Evolutionary conservation across 192 early-diverging fungal genomes (phyloP), one percentile per base, ranked within the genome.

Genomic region (Thamnidium elegans): DNA sequence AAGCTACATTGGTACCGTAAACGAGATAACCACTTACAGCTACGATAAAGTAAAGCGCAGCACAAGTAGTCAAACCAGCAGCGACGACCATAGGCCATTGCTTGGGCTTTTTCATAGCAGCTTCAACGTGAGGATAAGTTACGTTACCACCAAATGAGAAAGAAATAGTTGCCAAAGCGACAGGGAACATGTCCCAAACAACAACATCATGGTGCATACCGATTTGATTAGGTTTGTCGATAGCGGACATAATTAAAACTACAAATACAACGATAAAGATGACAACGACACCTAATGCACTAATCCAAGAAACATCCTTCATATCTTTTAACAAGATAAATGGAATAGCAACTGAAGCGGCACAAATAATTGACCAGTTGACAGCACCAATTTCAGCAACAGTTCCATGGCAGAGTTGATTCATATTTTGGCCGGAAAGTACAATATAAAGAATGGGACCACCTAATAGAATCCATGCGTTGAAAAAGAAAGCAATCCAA

Each of bases 221-320:
- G 47, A 32, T 63, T 59, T 54, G 80, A 60, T 36, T 62, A n/a
- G 77, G 74, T 17, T 69, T 50, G 32, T 80, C 65, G 7, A 87
- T 77, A 48, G 68, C 52, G 60, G 87, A 68, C 9, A 86, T 76
- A 58, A 78, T 81, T 6, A 91, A 73, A 20, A 91, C 88, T 50
- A 91, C 87, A n/a, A 81, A 50, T n/a, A 95, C 87, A 11, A 88
- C 84, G 39, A 85, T 74, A 15, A 92, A 73, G 0, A 90, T 91
- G 15, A 90, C 80, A 50, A 91, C 63, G 1, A 84, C 83, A 17
- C 91, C 92, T 79, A 91, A 90, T 31, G 88, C 66, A 58, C 87
- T 89, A 65, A 90, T 78, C 56, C 89, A 66, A 62, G 86, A 87
- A 23, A 92, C 85, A 62, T 95, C 93, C 67, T 91, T 90, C 68